Evolutionary conservation across 73 alveolate species (phyloP).

Genomic region (Symbiodinium natans): DNA sequence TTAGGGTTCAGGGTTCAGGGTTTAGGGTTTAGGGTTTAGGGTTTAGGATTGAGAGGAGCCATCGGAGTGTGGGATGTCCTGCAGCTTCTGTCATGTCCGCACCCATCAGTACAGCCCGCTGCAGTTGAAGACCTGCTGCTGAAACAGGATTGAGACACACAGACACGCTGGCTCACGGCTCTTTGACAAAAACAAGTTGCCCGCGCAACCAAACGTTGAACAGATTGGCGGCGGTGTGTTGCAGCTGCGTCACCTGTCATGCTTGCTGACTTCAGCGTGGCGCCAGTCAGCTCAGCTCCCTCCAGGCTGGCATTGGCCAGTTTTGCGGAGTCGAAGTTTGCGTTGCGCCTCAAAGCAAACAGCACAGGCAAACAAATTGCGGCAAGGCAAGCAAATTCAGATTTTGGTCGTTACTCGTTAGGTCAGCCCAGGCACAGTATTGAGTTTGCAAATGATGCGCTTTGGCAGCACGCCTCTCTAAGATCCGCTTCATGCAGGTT

Average conservation of each 20-base stretch:
- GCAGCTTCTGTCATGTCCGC: not conserved
- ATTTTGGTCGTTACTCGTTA: no score
- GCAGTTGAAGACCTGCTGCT: not conserved
- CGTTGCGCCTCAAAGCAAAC: slow-evolving; percentile 41
- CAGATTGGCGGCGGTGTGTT: no score
- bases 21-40: not conserved
- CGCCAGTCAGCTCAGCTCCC: not conserved
- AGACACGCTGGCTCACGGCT: no score
- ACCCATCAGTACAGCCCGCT: not conserved
- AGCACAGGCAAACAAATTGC: no score
- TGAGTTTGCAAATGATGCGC: not conserved
- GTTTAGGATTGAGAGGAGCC: no score
- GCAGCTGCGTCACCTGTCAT: not conserved
- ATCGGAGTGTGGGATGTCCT: no score
- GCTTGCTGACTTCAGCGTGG: not conserved
- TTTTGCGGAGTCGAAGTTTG: slow-evolving; percentile 23
- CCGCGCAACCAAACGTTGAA: no score
- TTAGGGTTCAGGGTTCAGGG: not conserved
- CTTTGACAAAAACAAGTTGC: no score
- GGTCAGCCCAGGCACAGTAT: not conserved
- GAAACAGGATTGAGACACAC: no score
- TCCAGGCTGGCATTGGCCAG: slow-evolving; percentile 17
- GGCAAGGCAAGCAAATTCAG: no score
- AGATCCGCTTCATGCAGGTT: not conserved
- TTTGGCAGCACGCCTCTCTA: not conserved